Base-by-base conservation (phyloP, 495 filamentous ascomycete genomes). In the Tuber microsphaerosporum region DNA sequence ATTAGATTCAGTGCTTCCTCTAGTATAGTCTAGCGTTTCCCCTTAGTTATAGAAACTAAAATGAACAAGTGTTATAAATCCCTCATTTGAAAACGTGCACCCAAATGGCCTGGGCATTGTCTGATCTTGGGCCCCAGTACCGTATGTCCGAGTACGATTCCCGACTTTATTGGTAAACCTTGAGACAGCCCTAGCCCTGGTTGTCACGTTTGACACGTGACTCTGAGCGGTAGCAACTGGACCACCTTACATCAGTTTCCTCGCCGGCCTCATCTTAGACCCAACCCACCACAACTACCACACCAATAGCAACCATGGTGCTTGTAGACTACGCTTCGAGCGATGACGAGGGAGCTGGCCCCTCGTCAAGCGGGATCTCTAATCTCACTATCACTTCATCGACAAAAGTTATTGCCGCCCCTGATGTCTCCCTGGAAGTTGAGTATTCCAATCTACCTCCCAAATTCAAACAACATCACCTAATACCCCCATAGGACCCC, bases 391-490 rank as follows among this genome's bases (percentile, higher is more conserved):
- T 34, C 17, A 51, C 73, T 46, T 69, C 77, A 45, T 69, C 77
- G 0, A 76, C 73, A n/a, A 76, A 70, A 73, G 75, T 83, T 73
- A 48, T 78, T 42, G 81, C 81, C 68, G 81, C 81, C 68, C 81
- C 81, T 70, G 76, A 83, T 73, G 81, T 83, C 75, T 83, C 81
- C 73, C 74, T 83, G 75, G 81, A 83, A 75, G 80, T 81, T 77
- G 79, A 77, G 79, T 81, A 74, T 75, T 73, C 70, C 45, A 68
- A 45, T 39, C 46, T 61, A 71, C 69, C 61, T 37, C 71, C 26
- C 42, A 42, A 41, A 71, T 19, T 37, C 20, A 46, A 41, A 20
- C 26, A 51, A 61, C 71, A 51, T 14, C 19, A 73, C 26, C 78
- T 80, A 80, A 80, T 76, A 44, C 44, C 72, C 78, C 72, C 42